Evolutionary conservation across 2,329 filamentous ascomycete species (phyloP), one percentile per base, ranked within the genome.

Genomic region (Aspergillus pseudoviridinutans): DNA sequence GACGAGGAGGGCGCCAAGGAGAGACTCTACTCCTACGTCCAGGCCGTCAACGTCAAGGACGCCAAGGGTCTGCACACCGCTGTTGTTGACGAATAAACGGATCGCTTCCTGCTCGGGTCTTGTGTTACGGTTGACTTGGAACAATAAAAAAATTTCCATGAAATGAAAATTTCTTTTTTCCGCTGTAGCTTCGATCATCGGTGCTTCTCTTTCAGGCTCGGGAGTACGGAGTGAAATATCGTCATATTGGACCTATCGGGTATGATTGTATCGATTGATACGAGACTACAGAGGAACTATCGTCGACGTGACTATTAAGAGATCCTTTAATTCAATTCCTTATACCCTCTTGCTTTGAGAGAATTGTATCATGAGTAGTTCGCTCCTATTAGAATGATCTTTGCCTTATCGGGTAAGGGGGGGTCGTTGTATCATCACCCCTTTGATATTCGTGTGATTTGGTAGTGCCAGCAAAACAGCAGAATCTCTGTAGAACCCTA

Each of bases 1-100:
- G 94, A 99, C 81, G 94, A 97, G 86, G 94, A 99, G 84, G 91
- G 91, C 75, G 94, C 95, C 79, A 96, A 96, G 86, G 91, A 99
- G 88, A 96, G 95, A 87, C 88, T 99, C 69, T 99, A 97, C 89
- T 94, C 90, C 81, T 97, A 96, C 83, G 94, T 99, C 72, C 93
- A 99, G 88, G 94, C 94, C 73, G 94, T 99, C 79, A 97, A 97
- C 82, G 92, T 97, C 78, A 96, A 97, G 91, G 90, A 96, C 83
- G 87, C 92, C 81, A 97, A 97, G 91, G 93, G 94, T 80, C 89
- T 99, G 72, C 87, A 90, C 77, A 99, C 94, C 70, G 87, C 89
- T 72, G 85, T 96, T 73, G 93, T 99, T 62, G 85, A 88, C 76
- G 78, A 80, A 67, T 85, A 83, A 71, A 69, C 66, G 62, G 49